These are phyloP conservation scores for Neonectria coccinea DNA, from an alignment of 2,329 filamentous ascomycete species.

Conservation along the genomic window DNA sequence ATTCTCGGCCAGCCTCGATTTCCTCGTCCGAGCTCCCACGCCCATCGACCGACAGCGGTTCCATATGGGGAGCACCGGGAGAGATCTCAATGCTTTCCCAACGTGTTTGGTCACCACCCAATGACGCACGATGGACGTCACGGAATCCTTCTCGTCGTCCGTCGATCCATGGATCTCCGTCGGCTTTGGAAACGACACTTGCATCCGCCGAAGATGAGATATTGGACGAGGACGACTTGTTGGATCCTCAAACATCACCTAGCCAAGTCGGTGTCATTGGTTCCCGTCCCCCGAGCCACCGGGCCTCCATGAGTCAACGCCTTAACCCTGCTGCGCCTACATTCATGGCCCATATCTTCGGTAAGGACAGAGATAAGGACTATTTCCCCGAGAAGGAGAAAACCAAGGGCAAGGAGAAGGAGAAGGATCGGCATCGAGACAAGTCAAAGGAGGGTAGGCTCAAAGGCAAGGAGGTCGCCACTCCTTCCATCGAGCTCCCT, in stretches of 20 bases:
- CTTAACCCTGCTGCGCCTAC: constrained; percentile 91
- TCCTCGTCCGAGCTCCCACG: constrained; percentile 78
- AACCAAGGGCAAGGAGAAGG: constrained; percentile 48
- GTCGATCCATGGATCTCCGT: constrained; percentile 82
- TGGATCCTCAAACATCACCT: constrained; percentile 64
- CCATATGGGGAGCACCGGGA: constrained; percentile 75
- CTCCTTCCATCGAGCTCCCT: constrained; percentile 54
- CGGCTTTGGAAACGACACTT: constrained; percentile 68
- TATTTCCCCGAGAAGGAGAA: constrained; percentile 40
- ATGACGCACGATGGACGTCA: constrained; percentile 64
- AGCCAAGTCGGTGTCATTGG: constrained; percentile 80
- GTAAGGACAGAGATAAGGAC: constrained; percentile 55
- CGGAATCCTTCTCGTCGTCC: constrained; percentile 82
- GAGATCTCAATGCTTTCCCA: constrained; percentile 61
- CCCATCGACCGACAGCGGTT: constrained; percentile 82
- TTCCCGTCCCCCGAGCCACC: constrained; percentile 70
- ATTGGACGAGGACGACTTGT: constrained; percentile 66
- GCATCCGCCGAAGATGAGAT: constrained; percentile 75
- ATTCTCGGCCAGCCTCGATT: constrained; percentile 76
- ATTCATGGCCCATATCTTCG: constrained; percentile 80
- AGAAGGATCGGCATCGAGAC: constrained; percentile 45
- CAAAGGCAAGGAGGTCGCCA: constrained; percentile 53
- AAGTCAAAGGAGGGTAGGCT: constrained; percentile 52
- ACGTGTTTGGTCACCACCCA: constrained; percentile 74
- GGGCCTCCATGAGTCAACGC: constrained; percentile 64